Base-by-base conservation (phyloP, 139 green algal species). In the Coccomyxa sp. region DNA sequence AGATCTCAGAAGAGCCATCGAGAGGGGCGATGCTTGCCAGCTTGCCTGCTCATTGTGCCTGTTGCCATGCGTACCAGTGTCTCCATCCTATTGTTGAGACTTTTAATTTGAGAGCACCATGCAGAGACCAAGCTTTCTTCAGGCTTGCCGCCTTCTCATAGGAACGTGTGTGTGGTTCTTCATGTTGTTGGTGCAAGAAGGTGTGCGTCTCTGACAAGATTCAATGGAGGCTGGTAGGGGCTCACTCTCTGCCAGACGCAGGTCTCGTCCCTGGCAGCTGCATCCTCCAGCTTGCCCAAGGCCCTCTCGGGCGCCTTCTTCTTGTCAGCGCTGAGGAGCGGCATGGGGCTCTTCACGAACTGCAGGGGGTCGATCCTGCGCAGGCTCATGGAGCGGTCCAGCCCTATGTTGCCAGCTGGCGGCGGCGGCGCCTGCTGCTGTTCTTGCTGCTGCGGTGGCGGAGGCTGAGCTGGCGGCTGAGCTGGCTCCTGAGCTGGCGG, bases 331-430 rank as follows among this genome's bases (percentile, higher is more conserved):
- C 80, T 88, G 74, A 94, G 82, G 73, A 87, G 73, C 6, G 88
- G 87, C 0, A 83, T 85, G 6, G 75, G 37, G 16, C 36, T 70
- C 73, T 93, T 92, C 80, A 97, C 92, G 4, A 97, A 68, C 34
- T 91, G 82, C 70, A 97, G 86, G 0, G 92, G 89, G 83, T 95
- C 89, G 54, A 88, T 80, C 9, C 54, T 72, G 27, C 70, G 75
- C 58, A 86, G 74, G 40, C 81, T 88, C 31, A 92, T 86, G 7
- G 84, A 80, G 55, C 90, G 31, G 0, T 91, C 92, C n/a, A 97
- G 82, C 41, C 75, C 29, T 14, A 44, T 55, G 24, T 33, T 64
- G n/a, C 72, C 16, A 3, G 27, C 0, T 8, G 24, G 74, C 44
- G 8, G 35, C 33, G 34, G 10, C 5, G 58, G 9, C 68, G 44